These are phyloP conservation scores for Globisporangium nodosum DNA, from an alignment of 352 stramenopile species.

Conservation along the genomic window DNA sequence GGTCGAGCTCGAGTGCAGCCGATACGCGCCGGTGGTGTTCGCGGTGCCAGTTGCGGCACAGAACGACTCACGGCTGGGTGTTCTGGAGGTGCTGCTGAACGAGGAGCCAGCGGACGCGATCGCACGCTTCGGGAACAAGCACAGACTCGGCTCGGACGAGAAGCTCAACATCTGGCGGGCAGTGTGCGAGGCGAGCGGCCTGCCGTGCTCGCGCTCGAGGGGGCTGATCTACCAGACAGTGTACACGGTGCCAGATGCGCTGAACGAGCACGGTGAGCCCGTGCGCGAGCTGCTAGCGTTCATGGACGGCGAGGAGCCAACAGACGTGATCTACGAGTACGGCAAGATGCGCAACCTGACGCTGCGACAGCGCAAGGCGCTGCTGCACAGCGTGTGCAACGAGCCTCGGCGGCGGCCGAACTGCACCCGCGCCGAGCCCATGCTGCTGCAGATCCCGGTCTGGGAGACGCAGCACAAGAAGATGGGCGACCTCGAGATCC, in stretches of 20 bases:
- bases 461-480: constrained; percentile 69
- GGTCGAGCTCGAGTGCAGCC: constrained; percentile 31
- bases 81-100: constrained; percentile 51
- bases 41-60: constrained; percentile 45
- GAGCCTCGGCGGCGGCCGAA: constrained; percentile 57
- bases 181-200: constrained; percentile 46
- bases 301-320: constrained; percentile 64
- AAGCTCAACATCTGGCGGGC: constrained; percentile 48
- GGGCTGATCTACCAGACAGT: constrained; percentile 58
- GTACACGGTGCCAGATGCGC: constrained; percentile 52
- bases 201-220: constrained; percentile 44
- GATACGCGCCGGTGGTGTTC: constrained; percentile 62
- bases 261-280: neutral
- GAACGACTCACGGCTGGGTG: constrained; percentile 54
- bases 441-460: constrained; percentile 67
- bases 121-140: constrained; percentile 66
- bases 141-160: constrained; percentile 46
- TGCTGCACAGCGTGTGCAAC: constrained; percentile 67
- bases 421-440: constrained; percentile 71
- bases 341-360: constrained; percentile 63
- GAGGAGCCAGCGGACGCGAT: constrained; percentile 73
- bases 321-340: constrained; percentile 77
- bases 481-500: constrained; percentile 62
- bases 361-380: constrained; percentile 53
- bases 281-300: constrained; percentile 55